These are phyloP conservation scores for Myxozyma geophila DNA, from an alignment of 805 yeast species.

Conservation along the genomic window DNA sequence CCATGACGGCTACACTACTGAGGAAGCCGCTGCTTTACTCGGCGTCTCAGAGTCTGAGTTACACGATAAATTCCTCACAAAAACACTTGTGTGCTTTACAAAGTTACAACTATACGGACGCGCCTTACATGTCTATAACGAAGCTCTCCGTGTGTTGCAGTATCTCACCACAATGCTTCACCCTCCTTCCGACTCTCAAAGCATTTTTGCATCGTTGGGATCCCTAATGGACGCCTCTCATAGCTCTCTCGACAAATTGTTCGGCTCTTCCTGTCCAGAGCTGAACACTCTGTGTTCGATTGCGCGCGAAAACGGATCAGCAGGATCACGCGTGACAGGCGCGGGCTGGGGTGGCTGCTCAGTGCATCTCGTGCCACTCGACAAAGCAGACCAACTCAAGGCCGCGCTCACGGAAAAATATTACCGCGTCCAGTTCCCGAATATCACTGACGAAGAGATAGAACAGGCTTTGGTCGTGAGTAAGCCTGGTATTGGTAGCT, in stretches of 20 bases:
- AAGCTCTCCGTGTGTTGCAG: conserved; percentile 61
- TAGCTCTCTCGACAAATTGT: conserved; percentile 53
- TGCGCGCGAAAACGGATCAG: conserved; percentile 60
- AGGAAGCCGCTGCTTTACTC: conserved; percentile 53
- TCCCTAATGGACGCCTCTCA: conserved; percentile 64
- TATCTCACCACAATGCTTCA: conserved; percentile 51
- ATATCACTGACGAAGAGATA: conserved; percentile 52
- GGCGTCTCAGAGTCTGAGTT: conserved; percentile 53
- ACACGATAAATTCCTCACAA: conserved; percentile 51
- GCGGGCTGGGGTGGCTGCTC: conserved; percentile 82
- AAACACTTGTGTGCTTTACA: conserved; percentile 62
- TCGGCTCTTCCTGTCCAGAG: conserved; percentile 61
- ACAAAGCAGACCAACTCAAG: conserved; percentile 48
- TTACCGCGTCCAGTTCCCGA: conserved; percentile 56
- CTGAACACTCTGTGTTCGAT: conserved; percentile 59
- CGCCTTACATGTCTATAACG: conserved; percentile 66
- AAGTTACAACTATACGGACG: conserved; percentile 60
- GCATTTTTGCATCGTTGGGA: conserved; percentile 53
- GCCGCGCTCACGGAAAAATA: conserved; percentile 56
- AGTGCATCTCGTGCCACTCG: conserved; percentile 57
- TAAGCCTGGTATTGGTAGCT: conserved; percentile 51
- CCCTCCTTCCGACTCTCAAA: conserved; percentile 15
- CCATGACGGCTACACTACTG: conserved; percentile 56
- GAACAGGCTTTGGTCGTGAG: conserved; percentile 59
- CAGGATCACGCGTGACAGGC: conserved; percentile 72